Evolutionary conservation across 1,284 basidiomycete genomes (phyloP), one percentile per base, ranked within the genome.

Genomic region (Naganishia sp.): DNA sequence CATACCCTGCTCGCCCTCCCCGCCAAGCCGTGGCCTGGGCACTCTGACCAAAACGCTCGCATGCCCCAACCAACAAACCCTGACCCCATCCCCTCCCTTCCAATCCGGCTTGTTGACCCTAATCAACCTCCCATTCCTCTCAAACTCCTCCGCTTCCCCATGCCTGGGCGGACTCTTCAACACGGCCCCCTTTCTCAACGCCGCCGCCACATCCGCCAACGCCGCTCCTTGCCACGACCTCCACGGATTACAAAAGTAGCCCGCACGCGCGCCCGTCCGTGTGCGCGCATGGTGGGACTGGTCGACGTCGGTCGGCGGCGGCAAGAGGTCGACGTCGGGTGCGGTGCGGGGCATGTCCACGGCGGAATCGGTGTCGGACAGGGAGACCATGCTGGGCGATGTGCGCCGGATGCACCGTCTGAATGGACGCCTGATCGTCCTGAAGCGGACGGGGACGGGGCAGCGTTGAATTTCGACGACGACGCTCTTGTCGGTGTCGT

Each of bases 41-140:
- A 80, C 69, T 67, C 74, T 72, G 3, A 79, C 70, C 54, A 80
- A 53, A 0, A 73, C 73, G 0, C 75, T 71, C 0, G 79, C 79
- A 71, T 80, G 79, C 11, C 79, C 79, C 39, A 80, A 65, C 79
- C 79, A 80, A 13, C 77, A 79, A 6, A 79, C 73, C 10, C 62
- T 71, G n/a, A 69, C 73, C 13, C 32, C 46, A 21, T 70, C 71
- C 7, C 4, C 35, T 39, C 4, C 4, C 35, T 10, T 9, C 77
- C 77, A 79, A 23, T 67, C 63, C 9, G 79, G 77, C 25, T 64
- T 49, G 25, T 73, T 66, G 13, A 78, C 76, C 31, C 70, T 51
- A 2, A 80, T 69, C 7, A 77, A 74, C 47, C 75, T 72, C 73
- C 79, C 79, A 68, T 79, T 76, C 42, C 73, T 72, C 35, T 72